Evolutionary conservation across 495 filamentous ascomycete genomes (phyloP).

Genomic region (Aspergillus affinis): DNA sequence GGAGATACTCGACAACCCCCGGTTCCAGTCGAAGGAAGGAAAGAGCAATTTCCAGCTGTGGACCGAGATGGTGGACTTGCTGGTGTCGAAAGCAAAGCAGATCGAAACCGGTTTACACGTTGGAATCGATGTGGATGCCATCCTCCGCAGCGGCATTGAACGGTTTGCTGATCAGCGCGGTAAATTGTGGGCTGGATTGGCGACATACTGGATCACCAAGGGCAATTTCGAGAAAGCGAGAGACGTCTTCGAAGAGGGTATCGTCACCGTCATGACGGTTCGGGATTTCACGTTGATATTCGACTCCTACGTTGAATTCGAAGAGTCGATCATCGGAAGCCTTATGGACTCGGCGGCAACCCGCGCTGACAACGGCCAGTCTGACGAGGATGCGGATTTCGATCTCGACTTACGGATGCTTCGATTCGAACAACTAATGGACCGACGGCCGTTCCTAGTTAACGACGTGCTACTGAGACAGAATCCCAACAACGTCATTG

Average conservation of each 20-base stretch:
- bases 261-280: slow-evolving; percentile 99
- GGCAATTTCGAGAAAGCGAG: slow-evolving; percentile 89
- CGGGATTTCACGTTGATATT: slow-evolving; percentile 96
- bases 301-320: slow-evolving; percentile 94
- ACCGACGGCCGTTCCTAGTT: slow-evolving; percentile 91
- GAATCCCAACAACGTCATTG: slow-evolving; percentile 93
- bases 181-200: slow-evolving; percentile 93
- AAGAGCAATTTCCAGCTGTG: slow-evolving; percentile 96
- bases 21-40: slow-evolving; percentile 86
- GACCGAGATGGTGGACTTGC: slow-evolving; percentile 96
- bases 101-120: slow-evolving; percentile 76
- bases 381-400: slow-evolving; percentile 86
- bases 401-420: slow-evolving; percentile 98
- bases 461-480: slow-evolving; percentile 96
- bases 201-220: slow-evolving; percentile 94
- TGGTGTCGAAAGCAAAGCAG: slow-evolving; percentile 87
- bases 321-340: slow-evolving; percentile 89
- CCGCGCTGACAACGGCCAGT: slow-evolving; percentile 76
- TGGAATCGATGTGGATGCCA: slow-evolving; percentile 89
- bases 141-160: slow-evolving; percentile 89
- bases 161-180: slow-evolving; percentile 93
- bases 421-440: slow-evolving; percentile 97
- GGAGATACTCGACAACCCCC: slow-evolving; percentile 87
- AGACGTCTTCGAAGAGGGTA: slow-evolving; percentile 94
- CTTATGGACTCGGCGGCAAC: slow-evolving; percentile 85